Percentiles rank a stretch among this genome's conserved stretches.
Conservation (phyloP, 352 stramenopile genomes). For the Pythium aphanidermatum region DNA sequence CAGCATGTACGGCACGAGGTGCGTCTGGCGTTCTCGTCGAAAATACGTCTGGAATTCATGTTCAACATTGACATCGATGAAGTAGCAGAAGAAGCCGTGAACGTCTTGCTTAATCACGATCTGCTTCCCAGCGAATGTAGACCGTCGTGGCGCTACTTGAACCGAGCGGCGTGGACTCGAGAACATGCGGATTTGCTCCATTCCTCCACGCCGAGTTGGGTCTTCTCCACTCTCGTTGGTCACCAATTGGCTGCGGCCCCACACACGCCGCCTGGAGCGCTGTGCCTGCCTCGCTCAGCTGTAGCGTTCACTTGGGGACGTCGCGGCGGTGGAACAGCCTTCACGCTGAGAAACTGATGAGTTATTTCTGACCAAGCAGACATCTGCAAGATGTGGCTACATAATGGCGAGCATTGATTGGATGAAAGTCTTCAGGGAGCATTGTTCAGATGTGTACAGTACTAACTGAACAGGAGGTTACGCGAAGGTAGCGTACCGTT, state of each 20-base stretch:
- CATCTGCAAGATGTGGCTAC: slow-evolving; percentile 1
- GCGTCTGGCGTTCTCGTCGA: slow-evolving; percentile 32
- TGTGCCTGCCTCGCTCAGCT: too few species aligned
- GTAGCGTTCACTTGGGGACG: too few species aligned
- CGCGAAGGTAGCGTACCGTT: slow-evolving; percentile 1
- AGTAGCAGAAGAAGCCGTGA: slow-evolving; percentile 38
- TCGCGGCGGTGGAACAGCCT: too few species aligned
- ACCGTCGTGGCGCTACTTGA: slow-evolving; percentile 22
- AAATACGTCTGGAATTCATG: slow-evolving; percentile 60
- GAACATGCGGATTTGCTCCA: too few species aligned
- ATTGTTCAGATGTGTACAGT: neutral
- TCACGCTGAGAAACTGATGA: too few species aligned
- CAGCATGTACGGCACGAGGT: slow-evolving; percentile 29
- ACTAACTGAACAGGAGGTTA: slow-evolving; percentile 1
- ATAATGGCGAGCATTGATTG: neutral
- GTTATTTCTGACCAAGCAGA: too few species aligned
- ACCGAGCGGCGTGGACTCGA: slow-evolving; percentile 25
- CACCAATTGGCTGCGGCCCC: too few species aligned
- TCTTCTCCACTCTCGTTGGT: too few species aligned
- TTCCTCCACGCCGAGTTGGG: too few species aligned
- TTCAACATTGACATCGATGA: slow-evolving; percentile 47
- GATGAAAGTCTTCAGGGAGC: neutral
- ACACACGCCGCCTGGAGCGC: too few species aligned
- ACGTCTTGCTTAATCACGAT: slow-evolving; percentile 37
- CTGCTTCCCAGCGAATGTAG: slow-evolving; percentile 19